Evolutionary conservation across 768 basidiomycete genomes (phyloP), one percentile per base, ranked within the genome.

Genomic region (Megacollybia marginata): DNA sequence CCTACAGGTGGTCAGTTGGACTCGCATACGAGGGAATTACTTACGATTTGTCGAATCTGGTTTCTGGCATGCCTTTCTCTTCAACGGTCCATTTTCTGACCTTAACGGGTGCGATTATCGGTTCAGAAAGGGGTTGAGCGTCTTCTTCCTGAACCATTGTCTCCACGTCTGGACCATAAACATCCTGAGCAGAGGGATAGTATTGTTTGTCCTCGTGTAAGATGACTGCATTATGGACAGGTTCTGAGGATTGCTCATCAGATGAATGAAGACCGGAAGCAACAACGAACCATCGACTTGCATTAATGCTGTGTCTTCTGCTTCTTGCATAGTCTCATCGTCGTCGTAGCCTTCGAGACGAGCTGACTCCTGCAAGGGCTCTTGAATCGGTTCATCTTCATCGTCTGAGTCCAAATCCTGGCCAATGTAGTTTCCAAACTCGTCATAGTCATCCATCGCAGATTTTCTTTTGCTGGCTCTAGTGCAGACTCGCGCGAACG

Each of bases 151-250:
- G 96, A 2, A 99, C 96, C 56, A 98, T 68, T 1, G 96, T 88
- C 69, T 98, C 95, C 31, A 99, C 96, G 51, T 84, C 96, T 35
- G 80, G 73, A 2, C 96, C 96, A 65, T 99, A 99, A 1, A 94
- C 82, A 15, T 97, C 92, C 49, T 74, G 74, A 1, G 96, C 95
- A 12, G 88, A 87, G 12, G 92, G 90, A 64, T 99, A 99, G 66
- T 99, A 98, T 65, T 92, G 89, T 67, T 99, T 99, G 69, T 99
- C 89, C 64, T 98, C 96, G 59, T 98, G 95, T 42, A 98, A 73
- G 42, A 98, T 65, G 16, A 92, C 86, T 45, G 89, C 89, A 52
- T 85, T 89, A 55, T 88, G 85, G 32, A 75, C 67, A 38, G 89
- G 87, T 57, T 85, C 90, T 89, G 57, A 40, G 43, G 23, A 48